These are phyloP conservation scores for Tephrocybe sp. DNA, from an alignment of 768 basidiomycete genomes.

Conservation along the genomic window DNA sequence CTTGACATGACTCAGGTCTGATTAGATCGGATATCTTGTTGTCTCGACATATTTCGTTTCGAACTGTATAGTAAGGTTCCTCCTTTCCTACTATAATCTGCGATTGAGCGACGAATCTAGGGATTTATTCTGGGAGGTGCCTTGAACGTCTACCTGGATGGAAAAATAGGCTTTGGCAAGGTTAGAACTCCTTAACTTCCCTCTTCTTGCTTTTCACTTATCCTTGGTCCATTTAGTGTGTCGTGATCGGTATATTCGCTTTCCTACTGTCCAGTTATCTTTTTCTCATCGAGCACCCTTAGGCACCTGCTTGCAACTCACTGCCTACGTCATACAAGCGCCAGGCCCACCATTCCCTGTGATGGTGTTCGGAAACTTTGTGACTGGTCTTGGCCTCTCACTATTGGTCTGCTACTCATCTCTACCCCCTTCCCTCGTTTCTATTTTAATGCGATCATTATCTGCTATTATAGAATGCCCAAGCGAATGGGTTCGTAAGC, in stretches of 20 bases:
- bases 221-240: constrained; percentile 10
- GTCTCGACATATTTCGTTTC: constrained; percentile 51
- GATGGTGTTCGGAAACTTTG: constrained; percentile 39
- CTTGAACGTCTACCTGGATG: constrained; percentile 44
- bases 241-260: constrained; percentile 17
- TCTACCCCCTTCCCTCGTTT: not conserved
- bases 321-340: constrained; percentile 42
- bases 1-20: not conserved
- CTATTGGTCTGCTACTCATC: constrained; percentile 30
- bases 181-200: constrained; percentile 18
- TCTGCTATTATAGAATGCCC: constrained; percentile 39
- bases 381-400: constrained; percentile 51
- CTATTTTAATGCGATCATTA: not conserved
- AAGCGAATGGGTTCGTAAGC: constrained; percentile 53
- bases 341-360: constrained; percentile 51
- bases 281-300: not conserved
- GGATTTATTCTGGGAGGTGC: constrained; percentile 47
- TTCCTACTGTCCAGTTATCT: not conserved
- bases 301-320: constrained; percentile 42
- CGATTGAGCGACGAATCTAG: constrained; percentile 19
- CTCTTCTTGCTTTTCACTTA: not conserved
- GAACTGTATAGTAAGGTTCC: constrained; percentile 24
- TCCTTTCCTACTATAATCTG: not conserved
- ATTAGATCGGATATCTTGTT: constrained; percentile 39
- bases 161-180: constrained; percentile 46